Evolutionary conservation across 129 eudicot genomes (phyloP), one percentile per base, ranked within the genome.

Genomic region (Flaveria sonorensis): DNA sequence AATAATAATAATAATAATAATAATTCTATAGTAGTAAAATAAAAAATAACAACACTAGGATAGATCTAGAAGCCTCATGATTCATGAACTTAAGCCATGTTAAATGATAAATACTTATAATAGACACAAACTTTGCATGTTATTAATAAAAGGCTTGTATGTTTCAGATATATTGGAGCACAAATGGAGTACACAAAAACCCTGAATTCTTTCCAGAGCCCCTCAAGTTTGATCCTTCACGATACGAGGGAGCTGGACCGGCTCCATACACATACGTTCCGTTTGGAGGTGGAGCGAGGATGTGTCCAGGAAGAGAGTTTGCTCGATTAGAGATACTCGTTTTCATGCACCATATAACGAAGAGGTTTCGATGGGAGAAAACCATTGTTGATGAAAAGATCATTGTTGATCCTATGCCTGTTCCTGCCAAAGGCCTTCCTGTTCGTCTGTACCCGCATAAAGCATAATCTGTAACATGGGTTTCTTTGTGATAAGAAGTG

Each of bases 261-360:
- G 74, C 72, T 62, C 85, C 81, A 21, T 81, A 81, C 81, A 81
- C 77, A 30, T 81, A 76, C 10, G 82, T 82, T 26, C 85, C 85
- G 8, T 82, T 82, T 10, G 85, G 85, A 1, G 78, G 76, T 21
- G 85, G 85, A 43, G 70, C 85, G 21, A 66, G 69, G 12, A 82
- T 82, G 85, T 82, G 85, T 36, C 82, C 82, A 0, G 82, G 85
- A 30, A 71, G 53, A 61, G 85, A 82, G 43, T 82, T 70, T 68
- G 70, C 84, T 15, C 76, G 84, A 53, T 46, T 68, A 30, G 80
- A 81, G 55, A 74, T 81, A 36, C 64, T 81, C 10, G 76, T 75
- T 30, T 81, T 81, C 66, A 74, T 81, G 80, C 81, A 81, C 12
- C 75, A 81, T 70, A 57, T 81, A 5, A 53, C 63, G 16, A 81